Conservation (phyloP, 805 yeast genomes). For the Candida stauntonica region DNA sequence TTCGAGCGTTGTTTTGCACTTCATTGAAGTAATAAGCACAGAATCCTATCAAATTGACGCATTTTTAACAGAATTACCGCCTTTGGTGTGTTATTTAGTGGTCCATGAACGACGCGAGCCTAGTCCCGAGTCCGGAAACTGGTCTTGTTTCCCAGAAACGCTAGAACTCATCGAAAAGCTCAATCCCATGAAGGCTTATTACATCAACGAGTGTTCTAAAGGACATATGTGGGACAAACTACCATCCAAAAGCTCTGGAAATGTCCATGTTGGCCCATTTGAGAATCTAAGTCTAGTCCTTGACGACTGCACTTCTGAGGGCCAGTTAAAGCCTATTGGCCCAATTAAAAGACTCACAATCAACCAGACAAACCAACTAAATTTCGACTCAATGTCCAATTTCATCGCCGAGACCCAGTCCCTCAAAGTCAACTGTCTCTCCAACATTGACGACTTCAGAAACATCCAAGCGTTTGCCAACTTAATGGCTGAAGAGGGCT, state of each 20-base stretch:
- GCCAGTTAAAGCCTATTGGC: neutral
- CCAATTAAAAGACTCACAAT: neutral
- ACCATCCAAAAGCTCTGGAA: neutral
- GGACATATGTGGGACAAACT: neutral
- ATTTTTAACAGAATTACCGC: neutral
- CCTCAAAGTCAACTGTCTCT: too few relatives aligned
- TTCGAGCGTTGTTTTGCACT: neutral
- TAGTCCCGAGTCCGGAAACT: neutral
- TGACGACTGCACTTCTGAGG: neutral
- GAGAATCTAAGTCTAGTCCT: neutral
- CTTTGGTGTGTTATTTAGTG: neutral
- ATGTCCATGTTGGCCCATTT: neutral
- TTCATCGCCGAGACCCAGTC: too few relatives aligned
- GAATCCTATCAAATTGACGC: neutral
- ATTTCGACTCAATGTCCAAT: too few relatives aligned
- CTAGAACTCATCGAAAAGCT: neutral
- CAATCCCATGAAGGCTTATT: neutral
- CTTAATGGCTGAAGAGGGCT: too few relatives aligned
- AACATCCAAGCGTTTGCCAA: too few relatives aligned
- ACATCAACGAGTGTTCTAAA: neutral
- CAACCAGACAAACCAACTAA: too few relatives aligned
- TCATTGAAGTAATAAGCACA: neutral
- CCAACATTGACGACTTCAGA: too few relatives aligned
- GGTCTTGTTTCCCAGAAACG: neutral
- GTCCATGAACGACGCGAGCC: neutral